phyloP scores from a whole-genome alignment of 1,284 basidiomycete genomes.

The Fomitopsis pinicola region DNA sequence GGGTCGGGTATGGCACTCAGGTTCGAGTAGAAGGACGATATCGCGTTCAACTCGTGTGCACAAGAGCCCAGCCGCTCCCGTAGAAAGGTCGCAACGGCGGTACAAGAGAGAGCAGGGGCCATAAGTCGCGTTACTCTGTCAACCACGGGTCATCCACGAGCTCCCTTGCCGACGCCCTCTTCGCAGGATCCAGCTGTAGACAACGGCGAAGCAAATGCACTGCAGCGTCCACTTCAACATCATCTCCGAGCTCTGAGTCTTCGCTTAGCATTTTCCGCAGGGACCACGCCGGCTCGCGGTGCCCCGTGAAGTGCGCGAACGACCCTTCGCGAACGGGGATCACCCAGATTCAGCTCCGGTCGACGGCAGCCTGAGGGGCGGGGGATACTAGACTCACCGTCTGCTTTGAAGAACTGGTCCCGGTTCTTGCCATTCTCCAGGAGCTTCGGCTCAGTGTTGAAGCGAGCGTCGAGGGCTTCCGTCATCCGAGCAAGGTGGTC shows the following conservation, averaged over 20 bases:
- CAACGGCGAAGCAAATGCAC: slow-evolving; percentile 7
- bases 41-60: too few relatives aligned
- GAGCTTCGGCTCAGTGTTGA: slow-evolving; percentile 2
- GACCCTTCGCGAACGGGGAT: neutral
- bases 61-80: too few relatives aligned
- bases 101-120: too few relatives aligned
- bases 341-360: neutral
- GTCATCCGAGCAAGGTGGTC: slow-evolving; percentile 11
- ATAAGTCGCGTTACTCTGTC: neutral
- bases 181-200: slow-evolving; percentile 6
- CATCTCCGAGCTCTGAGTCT: slow-evolving; percentile 2
- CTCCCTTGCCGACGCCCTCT: slow-evolving; percentile 9
- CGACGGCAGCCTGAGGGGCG: too few relatives aligned
- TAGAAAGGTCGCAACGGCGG: too few relatives aligned
- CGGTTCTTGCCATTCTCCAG: slow-evolving; percentile 5
- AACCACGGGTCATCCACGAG: slow-evolving; percentile 11
- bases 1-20: too few relatives aligned
- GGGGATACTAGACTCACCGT: slow-evolving; percentile 1
- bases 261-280: slow-evolving; percentile 2
- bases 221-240: neutral
- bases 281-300: slow-evolving; percentile 7
- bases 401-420: slow-evolving; percentile 8
- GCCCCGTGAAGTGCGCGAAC: slow-evolving; percentile 5
- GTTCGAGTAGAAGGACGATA: too few relatives aligned
- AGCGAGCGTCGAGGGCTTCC: slow-evolving; percentile 5